Evolutionary conservation across 441 rosid species (phyloP), one percentile per base, ranked within the genome.

Genomic region (Jatropha podagrica): DNA sequence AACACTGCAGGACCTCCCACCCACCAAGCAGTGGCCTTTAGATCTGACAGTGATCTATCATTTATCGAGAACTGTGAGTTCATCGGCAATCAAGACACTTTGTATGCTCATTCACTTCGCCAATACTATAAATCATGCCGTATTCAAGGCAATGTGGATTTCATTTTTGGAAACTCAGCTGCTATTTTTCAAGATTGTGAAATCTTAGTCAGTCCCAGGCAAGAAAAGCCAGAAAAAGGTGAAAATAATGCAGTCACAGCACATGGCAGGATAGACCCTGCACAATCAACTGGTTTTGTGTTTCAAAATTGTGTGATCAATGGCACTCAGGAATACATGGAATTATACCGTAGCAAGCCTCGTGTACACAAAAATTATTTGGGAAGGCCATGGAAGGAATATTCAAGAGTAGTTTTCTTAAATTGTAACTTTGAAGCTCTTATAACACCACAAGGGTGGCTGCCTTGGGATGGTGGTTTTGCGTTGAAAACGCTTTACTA

Each of bases 331-430:
- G 90, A 88, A 12, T 95, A 92, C 80, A 83, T 88, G 91, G 85
- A 72, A 71, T 82, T 87, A 49, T 91, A 84, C 79, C 54, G 55
- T 3, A 82, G 86, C 69, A 89, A 90, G 26, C 97, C 98, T 7
- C 46, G 75, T 44, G 87, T 63, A n/a, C 99, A 95, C 82, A 81
- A 51, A 70, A 93, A 84, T 69, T 95, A 55, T 78, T 79, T 95
- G 61, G 98, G 99, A 60, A 83, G 98, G 82, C 98, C 99, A 0
- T 95, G 99, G 99, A 95, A 95, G 81, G 97, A 93, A 74, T 95
- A 76, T 76, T 88, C 98, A 0, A 88, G 99, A 83, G 86, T 91
- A 2, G 94, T 90, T 61, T 93, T 86, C 76, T 82, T 90, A 15
- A 66, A 83, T 3, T 91, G 94, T 49, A 71, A 61, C 15, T 46